Base-by-base conservation (phyloP, 306 rosid genomes). In the Cyamopsis tetragonoloba region DNA sequence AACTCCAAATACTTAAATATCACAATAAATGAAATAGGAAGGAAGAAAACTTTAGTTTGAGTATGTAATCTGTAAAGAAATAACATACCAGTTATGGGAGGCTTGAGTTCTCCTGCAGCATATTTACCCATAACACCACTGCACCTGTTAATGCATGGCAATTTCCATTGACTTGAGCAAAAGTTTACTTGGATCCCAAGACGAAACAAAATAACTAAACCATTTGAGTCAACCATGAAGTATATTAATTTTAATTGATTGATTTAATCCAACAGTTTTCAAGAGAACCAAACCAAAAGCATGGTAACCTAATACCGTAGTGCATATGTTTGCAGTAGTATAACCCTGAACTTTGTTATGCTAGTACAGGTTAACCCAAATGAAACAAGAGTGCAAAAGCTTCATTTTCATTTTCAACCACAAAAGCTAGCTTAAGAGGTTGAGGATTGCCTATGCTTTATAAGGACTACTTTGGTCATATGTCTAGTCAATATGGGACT, bases 71-170 rank as follows among this genome's bases (percentile, higher is more conserved):
- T n/a, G n/a, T n/a, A n/a, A n/a, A 18, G 9, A 7, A 10, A 28
- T 64, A 66, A 76, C 86, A 34, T 61, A 90, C 96, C 91, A 78
- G 84, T 82, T 27, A 66, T 82, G 31, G 89, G 96, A 6, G 96
- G 96, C 95, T 80, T 87, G 60, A 90, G 95, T 79, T 90, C 96
- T 78, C 95, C 96, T 20, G 91, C 87, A 74, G 88, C 86, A 81
- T 90, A 90, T 82, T 87, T 90, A 54, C 96, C 96, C 96, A 90
- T 85, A 67, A 90, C 95, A 60, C 96, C 96, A 55, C 96, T 90
- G 79, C 96, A 90, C 96, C 96, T 90, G 89, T 77, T 56, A 54
- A 51, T 65, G 55, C 19, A 74, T 22, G 44, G 59, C 42, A 58
- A 30, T 38, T 22, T 42, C 20, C 35, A 48, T 17, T 57, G 15